phyloP scores from a whole-genome alignment of 805 yeast species.

The Groenewaldozyma tartarivorans region DNA sequence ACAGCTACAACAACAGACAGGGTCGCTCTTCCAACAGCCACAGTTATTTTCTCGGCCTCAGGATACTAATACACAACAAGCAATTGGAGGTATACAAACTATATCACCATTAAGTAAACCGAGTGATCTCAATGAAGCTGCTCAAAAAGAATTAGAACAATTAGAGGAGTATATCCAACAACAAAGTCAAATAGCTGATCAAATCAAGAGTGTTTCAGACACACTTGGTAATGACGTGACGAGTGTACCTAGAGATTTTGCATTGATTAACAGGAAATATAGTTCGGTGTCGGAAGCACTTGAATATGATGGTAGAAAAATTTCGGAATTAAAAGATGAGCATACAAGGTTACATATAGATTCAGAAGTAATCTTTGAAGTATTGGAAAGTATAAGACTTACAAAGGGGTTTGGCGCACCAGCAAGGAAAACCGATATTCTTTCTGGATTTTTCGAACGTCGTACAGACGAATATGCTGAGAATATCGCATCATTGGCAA shows the following conservation, averaged over 20 bases:
- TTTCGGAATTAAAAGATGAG: slow-evolving; percentile 21
- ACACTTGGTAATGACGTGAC: slow-evolving; percentile 38
- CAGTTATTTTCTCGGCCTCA: slow-evolving; percentile 1
- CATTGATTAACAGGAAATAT: slow-evolving; percentile 39
- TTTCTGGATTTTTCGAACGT: slow-evolving; percentile 42
- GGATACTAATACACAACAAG: background rate
- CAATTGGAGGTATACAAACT: slow-evolving; percentile 1
- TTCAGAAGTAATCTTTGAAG: slow-evolving; percentile 21
- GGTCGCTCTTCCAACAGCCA: no score
- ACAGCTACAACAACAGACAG: slow-evolving; percentile 6
- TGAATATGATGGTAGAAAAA: slow-evolving; percentile 33
- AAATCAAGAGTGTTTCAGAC: slow-evolving; percentile 32
- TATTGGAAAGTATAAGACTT: slow-evolving; percentile 13
- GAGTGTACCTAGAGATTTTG: slow-evolving; percentile 47
- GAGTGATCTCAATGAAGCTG: slow-evolving; percentile 45
- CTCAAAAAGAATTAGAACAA: slow-evolving; percentile 45
- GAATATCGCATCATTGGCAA: slow-evolving; percentile 29
- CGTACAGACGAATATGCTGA: slow-evolving; percentile 33
- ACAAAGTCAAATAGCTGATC: slow-evolving; percentile 45
- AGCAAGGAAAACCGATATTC: slow-evolving; percentile 32
- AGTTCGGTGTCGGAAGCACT: slow-evolving; percentile 45
- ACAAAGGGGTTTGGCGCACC: background rate
- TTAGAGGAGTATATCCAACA: slow-evolving; percentile 45
- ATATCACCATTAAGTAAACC: slow-evolving; percentile 50
- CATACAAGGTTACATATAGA: slow-evolving; percentile 21